A percentile compares a stretch with the other conserved stretches of the same genome.
Conservation (phyloP, 2,329 filamentous ascomycete genomes). For the Dothideomycetes sp. region DNA sequence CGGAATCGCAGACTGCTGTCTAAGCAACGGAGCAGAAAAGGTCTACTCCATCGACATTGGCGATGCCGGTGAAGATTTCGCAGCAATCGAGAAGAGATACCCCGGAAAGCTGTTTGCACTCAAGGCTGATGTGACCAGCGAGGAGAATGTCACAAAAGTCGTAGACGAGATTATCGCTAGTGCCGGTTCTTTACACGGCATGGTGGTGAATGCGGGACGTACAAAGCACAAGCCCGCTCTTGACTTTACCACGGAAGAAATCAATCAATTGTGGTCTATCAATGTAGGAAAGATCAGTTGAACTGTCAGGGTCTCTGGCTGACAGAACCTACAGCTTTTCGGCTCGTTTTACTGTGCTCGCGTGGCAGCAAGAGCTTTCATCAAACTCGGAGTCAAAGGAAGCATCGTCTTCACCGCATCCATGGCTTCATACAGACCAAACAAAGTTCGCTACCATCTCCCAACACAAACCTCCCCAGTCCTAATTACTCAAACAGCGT, state of each 20-base stretch:
- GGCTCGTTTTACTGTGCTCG: constrained; percentile 38
- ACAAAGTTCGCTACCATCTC: constrained; percentile 14
- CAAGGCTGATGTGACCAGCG: constrained; percentile 31
- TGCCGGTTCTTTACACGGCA: constrained; percentile 22
- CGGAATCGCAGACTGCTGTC: constrained; percentile 40
- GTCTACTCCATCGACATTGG: constrained; percentile 42
- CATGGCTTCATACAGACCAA: constrained; percentile 36
- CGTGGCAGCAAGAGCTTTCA: constrained; percentile 18
- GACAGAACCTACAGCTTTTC: constrained; percentile 4
- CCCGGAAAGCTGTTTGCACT: constrained; percentile 34
- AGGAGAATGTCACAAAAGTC: constrained; percentile 21
- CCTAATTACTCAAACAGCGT: background rate
- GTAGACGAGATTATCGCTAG: constrained; percentile 21
- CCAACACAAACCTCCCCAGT: too few species aligned
- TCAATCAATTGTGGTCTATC: constrained; percentile 23
- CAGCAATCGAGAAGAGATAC: constrained; percentile 29
- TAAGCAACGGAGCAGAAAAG: constrained; percentile 34
- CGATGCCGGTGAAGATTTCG: constrained; percentile 35
- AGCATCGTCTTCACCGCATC: constrained; percentile 39
- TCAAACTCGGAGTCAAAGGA: constrained; percentile 26
- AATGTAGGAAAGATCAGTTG: constrained; percentile 13
- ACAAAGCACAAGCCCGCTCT: constrained; percentile 26
- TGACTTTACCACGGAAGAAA: constrained; percentile 23
- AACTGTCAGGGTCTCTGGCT: background rate
- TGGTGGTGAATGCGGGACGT: constrained; percentile 24